Percentiles rank a stretch among this genome's conserved stretches.
Evolutionary conservation across 768 basidiomycete genomes (phyloP).

Genomic region (Collybia mongolica): DNA sequence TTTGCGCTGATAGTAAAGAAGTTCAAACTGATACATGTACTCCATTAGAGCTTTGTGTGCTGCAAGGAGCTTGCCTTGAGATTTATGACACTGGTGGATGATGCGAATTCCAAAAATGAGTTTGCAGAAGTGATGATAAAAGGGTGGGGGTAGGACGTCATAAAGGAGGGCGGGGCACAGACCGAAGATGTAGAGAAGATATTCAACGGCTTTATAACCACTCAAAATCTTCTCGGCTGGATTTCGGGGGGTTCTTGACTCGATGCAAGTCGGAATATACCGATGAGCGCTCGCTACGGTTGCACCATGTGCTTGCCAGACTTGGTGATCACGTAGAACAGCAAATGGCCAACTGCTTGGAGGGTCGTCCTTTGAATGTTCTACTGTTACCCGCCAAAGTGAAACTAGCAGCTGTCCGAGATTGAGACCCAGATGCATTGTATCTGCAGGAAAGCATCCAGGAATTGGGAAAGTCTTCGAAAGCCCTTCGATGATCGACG

Average conservation of each 20-base stretch:
- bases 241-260: constrained; percentile 29
- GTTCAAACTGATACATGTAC: constrained; percentile 33
- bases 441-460: constrained; percentile 19
- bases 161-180: constrained; percentile 16
- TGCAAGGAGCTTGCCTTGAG: constrained; percentile 8
- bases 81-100: constrained; percentile 18
- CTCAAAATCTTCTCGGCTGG: constrained; percentile 27
- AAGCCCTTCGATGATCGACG: constrained; percentile 23
- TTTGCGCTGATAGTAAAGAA: constrained; percentile 27
- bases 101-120: constrained; percentile 21
- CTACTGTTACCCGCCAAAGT: constrained; percentile 22
- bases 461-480: constrained; percentile 13
- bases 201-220: constrained; percentile 18
- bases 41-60: constrained; percentile 20
- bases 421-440: constrained; percentile 33
- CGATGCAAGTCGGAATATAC: constrained; percentile 29
- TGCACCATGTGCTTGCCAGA: constrained; percentile 27
- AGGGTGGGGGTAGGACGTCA: constrained; percentile 9
- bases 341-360: constrained; percentile 16
- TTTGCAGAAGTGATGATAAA: constrained; percentile 23
- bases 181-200: constrained; percentile 14
- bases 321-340: constrained; percentile 8
- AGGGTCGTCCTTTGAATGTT: constrained; percentile 3
- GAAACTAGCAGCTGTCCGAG: constrained; percentile 22
- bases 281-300: constrained; percentile 17